Evolutionary conservation across 345 rosid species (phyloP).

Genomic region (Acer saccharum): DNA sequence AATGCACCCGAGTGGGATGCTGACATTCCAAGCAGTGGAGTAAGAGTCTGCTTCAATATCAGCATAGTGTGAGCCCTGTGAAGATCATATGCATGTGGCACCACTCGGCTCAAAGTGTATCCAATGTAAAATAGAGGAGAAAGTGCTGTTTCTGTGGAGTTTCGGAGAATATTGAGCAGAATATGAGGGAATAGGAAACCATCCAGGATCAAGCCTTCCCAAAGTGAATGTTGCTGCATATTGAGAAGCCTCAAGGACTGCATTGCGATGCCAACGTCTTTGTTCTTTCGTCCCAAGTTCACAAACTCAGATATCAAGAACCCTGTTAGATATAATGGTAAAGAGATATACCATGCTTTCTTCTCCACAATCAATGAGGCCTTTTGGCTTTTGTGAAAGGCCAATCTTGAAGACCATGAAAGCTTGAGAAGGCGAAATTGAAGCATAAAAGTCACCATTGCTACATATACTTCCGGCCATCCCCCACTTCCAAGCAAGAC

Average conservation of each 20-base stretch:
- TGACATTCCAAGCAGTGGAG: conserved; percentile 24
- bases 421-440: conserved; percentile 49
- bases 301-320: conserved; percentile 34
- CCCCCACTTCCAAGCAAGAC: conserved; percentile 33
- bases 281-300: conserved; percentile 15
- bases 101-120: conserved; percentile 35
- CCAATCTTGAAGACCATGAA: conserved; percentile 35
- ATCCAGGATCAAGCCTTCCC: conserved; percentile 39
- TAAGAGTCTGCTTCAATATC: conserved; percentile 34
- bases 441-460: conserved; percentile 49
- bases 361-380: conserved; percentile 47
- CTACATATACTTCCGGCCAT: conserved; percentile 42
- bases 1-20: no score
- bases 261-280: not conserved
- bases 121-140: conserved; percentile 38
- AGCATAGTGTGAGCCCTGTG: conserved; percentile 42
- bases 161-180: conserved; percentile 41
- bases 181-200: conserved; percentile 57
- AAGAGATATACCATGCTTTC: conserved; percentile 31
- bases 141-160: conserved; percentile 38
- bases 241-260: not conserved
- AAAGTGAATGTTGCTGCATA: conserved; percentile 14
- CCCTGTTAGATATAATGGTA: conserved; percentile 39
- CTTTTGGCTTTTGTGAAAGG: conserved; percentile 18
- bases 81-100: conserved; percentile 57